A percentile compares a stretch with the other conserved stretches of the same genome.
These are phyloP conservation scores for Chlamydomonas sp. DNA, from an alignment of 139 green algal species.

Conservation along the genomic window DNA sequence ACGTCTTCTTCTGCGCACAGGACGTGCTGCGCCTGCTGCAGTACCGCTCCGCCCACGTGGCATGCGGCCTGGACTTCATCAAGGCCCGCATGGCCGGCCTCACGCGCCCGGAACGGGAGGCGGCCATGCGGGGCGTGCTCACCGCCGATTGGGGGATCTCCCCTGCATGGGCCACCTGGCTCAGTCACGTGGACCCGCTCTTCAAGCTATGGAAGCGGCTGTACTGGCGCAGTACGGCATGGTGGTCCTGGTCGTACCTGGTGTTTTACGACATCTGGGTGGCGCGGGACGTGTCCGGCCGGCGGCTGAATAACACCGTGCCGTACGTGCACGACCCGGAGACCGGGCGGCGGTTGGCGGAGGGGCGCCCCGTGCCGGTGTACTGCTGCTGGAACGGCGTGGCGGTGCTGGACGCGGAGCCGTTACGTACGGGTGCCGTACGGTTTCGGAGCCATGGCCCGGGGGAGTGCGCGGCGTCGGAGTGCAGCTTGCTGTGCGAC, in stretches of 20 bases:
- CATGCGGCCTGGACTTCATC: slow-evolving; percentile 38
- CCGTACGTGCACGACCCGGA: slow-evolving; percentile 14
- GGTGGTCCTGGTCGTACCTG: slow-evolving; percentile 43
- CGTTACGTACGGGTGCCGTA: slow-evolving; percentile 41
- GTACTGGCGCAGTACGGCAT: slow-evolving; percentile 49
- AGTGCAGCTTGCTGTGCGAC: slow-evolving; percentile 70
- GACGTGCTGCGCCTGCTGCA: slow-evolving; percentile 46
- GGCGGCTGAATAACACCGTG: slow-evolving; percentile 22
- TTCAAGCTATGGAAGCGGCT: slow-evolving; percentile 27
- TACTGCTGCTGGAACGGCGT: slow-evolving; percentile 81
- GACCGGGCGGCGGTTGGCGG: slow-evolving; percentile 22
- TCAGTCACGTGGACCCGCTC: not conserved
- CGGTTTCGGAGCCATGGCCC: slow-evolving; percentile 38
- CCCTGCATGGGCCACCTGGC: not conserved
- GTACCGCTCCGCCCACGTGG: slow-evolving; percentile 38
- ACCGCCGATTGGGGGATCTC: not conserved
- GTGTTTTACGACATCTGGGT: slow-evolving; percentile 62
- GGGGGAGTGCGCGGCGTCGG: slow-evolving; percentile 62
- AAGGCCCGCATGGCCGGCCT: not conserved
- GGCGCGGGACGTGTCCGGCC: slow-evolving; percentile 42
- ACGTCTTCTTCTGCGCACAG: slow-evolving; percentile 69
- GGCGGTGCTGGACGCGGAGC: slow-evolving; percentile 52
- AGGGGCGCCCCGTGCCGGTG: slow-evolving; percentile 59
- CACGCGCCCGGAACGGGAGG: not conserved
- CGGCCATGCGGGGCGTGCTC: not conserved